Evolutionary conservation across 1,139 yeast genomes (phyloP), one percentile per base, ranked within the genome.

Genomic region (Protomyces macrosporus): DNA sequence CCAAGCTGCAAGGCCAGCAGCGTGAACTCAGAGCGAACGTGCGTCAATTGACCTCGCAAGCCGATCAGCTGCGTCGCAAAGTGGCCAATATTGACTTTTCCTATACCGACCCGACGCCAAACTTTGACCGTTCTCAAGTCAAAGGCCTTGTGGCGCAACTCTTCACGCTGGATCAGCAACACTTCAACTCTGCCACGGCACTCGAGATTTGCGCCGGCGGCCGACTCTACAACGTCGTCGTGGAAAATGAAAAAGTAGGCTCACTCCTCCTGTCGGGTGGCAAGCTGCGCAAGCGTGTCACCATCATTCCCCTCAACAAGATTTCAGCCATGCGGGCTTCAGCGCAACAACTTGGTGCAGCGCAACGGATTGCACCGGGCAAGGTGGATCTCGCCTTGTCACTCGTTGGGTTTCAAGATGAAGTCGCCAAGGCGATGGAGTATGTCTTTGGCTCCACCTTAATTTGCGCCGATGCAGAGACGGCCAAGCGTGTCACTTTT

Each of bases 181-280:
- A 87, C 65, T 75, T 77, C 60, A 81, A 83, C 42, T 85, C 86
- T 66, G 87, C 96, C 0, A 80, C 87, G 52, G 98, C 98, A 0
- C 77, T 95, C 55, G 98, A 95, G 74, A 87, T 89, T 1, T 88
- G 97, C 75, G 98, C 98, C 3, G 98, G 98, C 56, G 95, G 93
- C 2, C 80, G 95, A 69, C 76, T 95, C 48, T 95, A 85, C 74
- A 90, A 91, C 71, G 90, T 95, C 48, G 90, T 95, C 60, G 98
- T 95, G 40, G 97, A 91, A 70, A 86, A 83, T 63, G 95, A 95
- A 65, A 84, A 79, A 34, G 87, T 90, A 4, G 98, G 96, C 6
- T 81, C 96, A 0, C 87, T 86, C 67, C 76, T 95, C 14, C 79
- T 95, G 56, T 93, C 90, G 70, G 79, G 79, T 50, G 98, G 98